Percentiles rank a stretch among this genome's conserved stretches.
These are phyloP conservation scores for Earliella scabrosa DNA, from an alignment of 1,284 basidiomycete genomes.

Conservation along the genomic window DNA sequence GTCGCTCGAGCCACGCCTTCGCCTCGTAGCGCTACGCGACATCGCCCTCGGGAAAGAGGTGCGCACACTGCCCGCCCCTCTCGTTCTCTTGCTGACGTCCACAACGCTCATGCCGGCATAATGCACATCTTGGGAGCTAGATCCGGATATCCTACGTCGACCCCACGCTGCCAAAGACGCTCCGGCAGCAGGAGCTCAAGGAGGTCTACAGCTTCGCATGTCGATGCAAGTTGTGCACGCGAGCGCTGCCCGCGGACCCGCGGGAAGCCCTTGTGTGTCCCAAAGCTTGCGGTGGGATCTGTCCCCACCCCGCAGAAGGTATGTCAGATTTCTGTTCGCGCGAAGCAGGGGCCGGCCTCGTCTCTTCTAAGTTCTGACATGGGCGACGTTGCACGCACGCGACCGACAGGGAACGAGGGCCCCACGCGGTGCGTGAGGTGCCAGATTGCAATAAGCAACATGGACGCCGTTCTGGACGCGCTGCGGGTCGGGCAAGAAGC, in stretches of 20 bases:
- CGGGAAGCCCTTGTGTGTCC: conserved; percentile 74
- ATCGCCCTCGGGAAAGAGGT: conserved; percentile 78
- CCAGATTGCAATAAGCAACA: conserved; percentile 48
- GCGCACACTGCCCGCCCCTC: conserved; percentile 4
- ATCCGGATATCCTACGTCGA: conserved; percentile 86
- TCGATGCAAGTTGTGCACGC: conserved; percentile 62
- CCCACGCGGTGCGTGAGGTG: conserved; percentile 67
- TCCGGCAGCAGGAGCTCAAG: conserved; percentile 62
- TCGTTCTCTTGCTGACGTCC: not conserved
- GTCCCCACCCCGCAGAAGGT: conserved; percentile 64
- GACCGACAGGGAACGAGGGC: conserved; percentile 43
- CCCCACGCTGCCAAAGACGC: conserved; percentile 64
- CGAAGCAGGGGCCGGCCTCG: not conserved
- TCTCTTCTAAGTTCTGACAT: not conserved
- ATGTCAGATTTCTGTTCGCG: conserved; percentile 7
- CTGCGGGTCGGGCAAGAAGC: conserved; percentile 69
- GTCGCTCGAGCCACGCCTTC: conserved; percentile 64
- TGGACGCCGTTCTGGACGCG: conserved; percentile 61
- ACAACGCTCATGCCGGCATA: conserved; percentile 4
- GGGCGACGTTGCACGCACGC: conserved; percentile 1
- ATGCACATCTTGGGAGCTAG: conserved; percentile 34
- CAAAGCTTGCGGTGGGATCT: conserved; percentile 63
- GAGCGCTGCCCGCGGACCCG: conserved; percentile 53
- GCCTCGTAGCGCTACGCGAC: conserved; percentile 70
- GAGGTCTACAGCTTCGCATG: conserved; percentile 87